A percentile compares a stretch with the other conserved stretches of the same genome.
Evolutionary conservation across 164 flowering plant genomes (phyloP).

Genomic region (grape (Vitis vinifera)): ASM3070453v1 NC_081817.1:29819501-29820000

Average conservation of each 20-base stretch:
- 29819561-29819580: conserved; percentile 64
- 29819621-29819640: conserved; percentile 40
- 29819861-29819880: background rate
- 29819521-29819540: conserved; percentile 61
- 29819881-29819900: too few relatives aligned
- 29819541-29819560: conserved; percentile 62
- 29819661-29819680: background rate
- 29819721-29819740: conserved; percentile 6
- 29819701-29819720: background rate
- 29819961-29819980: conserved; percentile 88
- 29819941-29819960: conserved; percentile 87
- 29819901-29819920: too few relatives aligned
- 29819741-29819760: conserved; percentile 69
- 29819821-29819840: background rate
- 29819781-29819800: conserved; percentile 78
- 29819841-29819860: background rate
- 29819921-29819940: conserved; percentile 39
- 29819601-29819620: conserved; percentile 61
- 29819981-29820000: conserved; percentile 70
- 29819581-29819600: conserved; percentile 73
- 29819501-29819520: conserved; percentile 73
- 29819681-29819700: background rate
- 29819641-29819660: conserved; percentile 57
- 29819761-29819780: conserved; percentile 63
- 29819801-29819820: conserved; percentile 85